phyloP scores from a whole-genome alignment of 441 rosid genomes.

The Bocquillonia castaneifolia region DNA sequence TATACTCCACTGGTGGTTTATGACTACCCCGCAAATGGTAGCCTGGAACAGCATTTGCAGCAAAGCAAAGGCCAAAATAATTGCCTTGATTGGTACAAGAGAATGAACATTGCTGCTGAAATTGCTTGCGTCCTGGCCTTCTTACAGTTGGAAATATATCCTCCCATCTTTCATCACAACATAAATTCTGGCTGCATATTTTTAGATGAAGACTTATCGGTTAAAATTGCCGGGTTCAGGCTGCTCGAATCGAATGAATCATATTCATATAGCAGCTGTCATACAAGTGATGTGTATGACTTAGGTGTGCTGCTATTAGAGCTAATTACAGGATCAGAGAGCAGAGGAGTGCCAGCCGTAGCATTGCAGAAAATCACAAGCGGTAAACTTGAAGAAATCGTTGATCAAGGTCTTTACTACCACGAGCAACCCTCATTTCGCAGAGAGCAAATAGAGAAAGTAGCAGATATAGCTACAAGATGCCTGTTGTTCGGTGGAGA shows the following conservation, averaged over 20 bases:
- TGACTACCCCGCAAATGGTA: conserved; percentile 65
- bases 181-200: conserved; percentile 52
- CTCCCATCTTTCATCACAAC: conserved; percentile 55
- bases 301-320: conserved; percentile 63
- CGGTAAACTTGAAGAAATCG: conserved; percentile 63
- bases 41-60: conserved; percentile 45
- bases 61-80: conserved; percentile 23
- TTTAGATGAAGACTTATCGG: conserved; percentile 51
- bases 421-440: conserved; percentile 50
- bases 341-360: conserved; percentile 35
- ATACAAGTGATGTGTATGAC: conserved; percentile 45
- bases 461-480: conserved; percentile 68
- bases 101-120: conserved; percentile 61
- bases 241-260: conserved; percentile 31
- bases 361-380: conserved; percentile 46
- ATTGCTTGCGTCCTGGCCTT: conserved; percentile 56
- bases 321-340: conserved; percentile 55
- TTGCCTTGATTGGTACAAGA: conserved; percentile 62
- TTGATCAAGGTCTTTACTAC: conserved; percentile 58
- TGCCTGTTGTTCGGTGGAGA: conserved; percentile 69
- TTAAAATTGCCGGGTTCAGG: conserved; percentile 62
- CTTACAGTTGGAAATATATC: conserved; percentile 56
- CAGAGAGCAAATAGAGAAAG: conserved; percentile 56
- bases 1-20: conserved; percentile 52
- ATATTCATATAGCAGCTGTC: conserved; percentile 19